Percentiles rank a stretch among this genome's conserved stretches.
phyloP scores from a whole-genome alignment of 495 filamentous ascomycete species.

The Hypoxylon fuscum region DNA sequence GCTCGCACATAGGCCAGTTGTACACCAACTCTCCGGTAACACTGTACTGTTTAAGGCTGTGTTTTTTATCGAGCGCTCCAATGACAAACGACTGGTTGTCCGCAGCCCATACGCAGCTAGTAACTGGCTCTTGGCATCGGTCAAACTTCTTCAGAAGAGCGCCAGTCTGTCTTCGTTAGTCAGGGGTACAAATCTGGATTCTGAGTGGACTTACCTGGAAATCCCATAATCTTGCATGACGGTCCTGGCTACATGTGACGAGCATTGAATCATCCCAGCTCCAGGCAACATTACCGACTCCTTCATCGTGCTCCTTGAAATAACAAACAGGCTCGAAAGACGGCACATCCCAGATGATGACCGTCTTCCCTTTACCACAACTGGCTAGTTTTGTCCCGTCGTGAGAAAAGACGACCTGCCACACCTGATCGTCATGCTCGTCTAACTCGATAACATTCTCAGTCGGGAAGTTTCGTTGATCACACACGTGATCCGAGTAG shows the following conservation, averaged over 20 bases:
- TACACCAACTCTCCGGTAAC: constrained; percentile 63
- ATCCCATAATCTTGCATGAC: constrained; percentile 81
- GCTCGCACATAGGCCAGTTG: constrained; percentile 70
- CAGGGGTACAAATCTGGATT: constrained; percentile 2
- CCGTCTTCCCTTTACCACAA: constrained; percentile 74
- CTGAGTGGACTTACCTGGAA: constrained; percentile 65
- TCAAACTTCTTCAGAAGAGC: constrained; percentile 68
- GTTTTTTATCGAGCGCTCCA: constrained; percentile 74
- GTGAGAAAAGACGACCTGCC: constrained; percentile 88
- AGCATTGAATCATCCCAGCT: constrained; percentile 89
- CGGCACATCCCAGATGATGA: constrained; percentile 84
- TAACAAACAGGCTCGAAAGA: constrained; percentile 71
- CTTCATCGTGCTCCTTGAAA: constrained; percentile 69
- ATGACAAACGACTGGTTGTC: constrained; percentile 82
- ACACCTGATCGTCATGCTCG: constrained; percentile 85
- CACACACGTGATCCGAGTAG: constrained; percentile 88
- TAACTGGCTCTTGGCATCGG: constrained; percentile 81
- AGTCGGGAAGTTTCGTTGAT: constrained; percentile 79
- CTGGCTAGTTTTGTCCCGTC: constrained; percentile 86
- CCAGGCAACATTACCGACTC: constrained; percentile 84
- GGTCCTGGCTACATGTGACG: constrained; percentile 81
- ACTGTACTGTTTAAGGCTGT: constrained; percentile 75
- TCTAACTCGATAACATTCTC: constrained; percentile 71
- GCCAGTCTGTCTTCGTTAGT: constrained; percentile 68
- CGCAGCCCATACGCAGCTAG: constrained; percentile 83